Base-by-base conservation (phyloP, 2,329 filamentous ascomycete species). In the Colletotrichum melonis region DNA sequence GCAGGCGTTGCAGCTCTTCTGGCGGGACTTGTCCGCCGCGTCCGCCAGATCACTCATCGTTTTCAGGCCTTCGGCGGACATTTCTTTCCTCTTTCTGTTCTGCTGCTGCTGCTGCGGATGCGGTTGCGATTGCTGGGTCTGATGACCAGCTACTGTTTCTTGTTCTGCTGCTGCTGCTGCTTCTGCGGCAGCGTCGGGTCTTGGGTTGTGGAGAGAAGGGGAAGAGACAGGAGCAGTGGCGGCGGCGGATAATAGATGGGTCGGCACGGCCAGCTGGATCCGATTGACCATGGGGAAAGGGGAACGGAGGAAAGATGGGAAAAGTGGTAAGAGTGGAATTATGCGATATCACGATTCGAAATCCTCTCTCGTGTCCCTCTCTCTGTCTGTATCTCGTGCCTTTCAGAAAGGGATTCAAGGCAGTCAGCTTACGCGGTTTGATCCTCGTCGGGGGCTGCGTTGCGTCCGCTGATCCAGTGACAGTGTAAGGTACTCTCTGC, bases 1-100 rank as follows among this genome's bases (percentile, higher is more conserved):
- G 76, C 86, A 87, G 66, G 84, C 82, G 75, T 87, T 85, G 81
- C 85, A 87, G 80, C 84, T 87, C 82, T 86, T 87, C 76, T 87
- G 86, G 72, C 85, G 80, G 88, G 83, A 90, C 56, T 83, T 81
- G 49, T 82, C 80, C 46, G 76, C 75, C 26, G 62, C 65, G 65
- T 75, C 73, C 28, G 24, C 52, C 57, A 60, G 9, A 11, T 72
- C 59, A 24, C 42, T 46, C 46, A 59, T 35, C 63, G 42, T 42
- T 12, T 35, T 56, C 28, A 49, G 26, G 26, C 54, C 28, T 16
- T 58, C 67, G 14, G 71, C 62, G 57, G 63, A 54, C 57, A 73
- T 46, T 28, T 16, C 24, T 58, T 26, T 62, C 22, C 3, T 14
- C 11, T 42, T 28, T 52, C 12, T 30, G 19, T 63, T 19, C 42